Conservation (phyloP, 768 basidiomycete species). For the Boletus rubropictus region DNA sequence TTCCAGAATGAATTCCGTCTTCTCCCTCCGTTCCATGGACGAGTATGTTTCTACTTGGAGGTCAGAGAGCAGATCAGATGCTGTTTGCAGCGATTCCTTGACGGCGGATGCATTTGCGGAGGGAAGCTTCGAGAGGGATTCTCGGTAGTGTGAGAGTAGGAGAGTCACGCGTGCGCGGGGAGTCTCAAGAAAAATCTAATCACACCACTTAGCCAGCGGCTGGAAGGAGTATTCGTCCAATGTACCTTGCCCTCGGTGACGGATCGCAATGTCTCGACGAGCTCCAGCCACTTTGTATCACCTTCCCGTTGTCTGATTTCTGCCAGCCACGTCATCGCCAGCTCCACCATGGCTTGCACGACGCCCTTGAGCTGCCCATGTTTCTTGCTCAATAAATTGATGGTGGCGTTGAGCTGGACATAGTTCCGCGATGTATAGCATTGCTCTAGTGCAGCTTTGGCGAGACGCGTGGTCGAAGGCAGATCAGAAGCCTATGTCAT, state of each 20-base stretch:
- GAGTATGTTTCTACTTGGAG: conserved; percentile 99
- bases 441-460: conserved; percentile 65
- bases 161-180: conserved; percentile 93
- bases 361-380: conserved; percentile 94
- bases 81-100: conserved; percentile 74
- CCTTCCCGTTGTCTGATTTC: conserved; percentile 66
- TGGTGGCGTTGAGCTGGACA: conserved; percentile 61
- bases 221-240: not conserved
- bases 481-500: conserved; percentile 81
- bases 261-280: conserved; percentile 81
- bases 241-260: conserved; percentile 96
- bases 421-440: conserved; percentile 70
- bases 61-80: conserved; percentile 88
- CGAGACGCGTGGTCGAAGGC: conserved; percentile 82
- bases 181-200: conserved; percentile 92
- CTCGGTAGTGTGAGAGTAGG: conserved; percentile 79
- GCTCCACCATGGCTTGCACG: conserved; percentile 88
- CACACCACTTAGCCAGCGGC: conserved; percentile 1
- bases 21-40: conserved; percentile 95
- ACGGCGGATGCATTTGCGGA: conserved; percentile 33
- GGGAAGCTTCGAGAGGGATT: conserved; percentile 49
- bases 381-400: conserved; percentile 79
- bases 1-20: conserved; percentile 96
- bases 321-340: conserved; percentile 74
- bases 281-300: conserved; percentile 72